Base-by-base conservation (phyloP, 805 yeast species). In the Saccharomycopsis fibuligera region DNA sequence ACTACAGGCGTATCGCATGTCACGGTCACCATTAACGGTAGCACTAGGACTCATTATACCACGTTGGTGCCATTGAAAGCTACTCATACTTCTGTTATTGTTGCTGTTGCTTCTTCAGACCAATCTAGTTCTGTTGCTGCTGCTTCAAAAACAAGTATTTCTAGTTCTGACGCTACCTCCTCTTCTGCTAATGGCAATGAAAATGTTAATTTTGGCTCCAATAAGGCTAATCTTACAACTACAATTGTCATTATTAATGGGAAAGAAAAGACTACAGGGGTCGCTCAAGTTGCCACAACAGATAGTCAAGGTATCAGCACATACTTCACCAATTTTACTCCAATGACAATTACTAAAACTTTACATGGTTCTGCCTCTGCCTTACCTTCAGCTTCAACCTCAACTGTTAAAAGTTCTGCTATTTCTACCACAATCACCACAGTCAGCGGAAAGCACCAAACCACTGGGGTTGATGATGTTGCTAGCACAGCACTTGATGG, bases 71-170 rank as follows among this genome's bases (percentile, higher is more conserved):
- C 52, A 39, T 48, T 45, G 16, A 41, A 9, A n/a, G 9, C 43
- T 25, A 58, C 69, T 42, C 73, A 70, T 49, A 71, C 70, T 50
- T 70, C 71, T 50, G 68, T 62, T 39, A 65, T 71, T 19, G 74
- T 55, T 19, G 57, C 57, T n/a, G 53, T 51, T 45, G 60, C 68
- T 17, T 72, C 46, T n/a, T 23, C 14, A 30, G 31, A 21, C 12
- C 29, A 5, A 8, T 9, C 47, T 23, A 35, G 38, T 16, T 36
- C 50, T 19, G 44, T 52, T 23, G 46, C 43, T n/a, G 21, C 56
- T 41, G 54, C 45, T 40, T 47, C 48, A 37, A 45, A 51, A 27
- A 45, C 42, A 29, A 52, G 56, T 41, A 31, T 24, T 54, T 30
- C n/a, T 19, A n/a, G 49, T 31, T 4, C 50, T 56, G 36, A 51